Conservation (phyloP, 2,329 filamentous ascomycete species). For the Thelonectria rubi region DNA sequence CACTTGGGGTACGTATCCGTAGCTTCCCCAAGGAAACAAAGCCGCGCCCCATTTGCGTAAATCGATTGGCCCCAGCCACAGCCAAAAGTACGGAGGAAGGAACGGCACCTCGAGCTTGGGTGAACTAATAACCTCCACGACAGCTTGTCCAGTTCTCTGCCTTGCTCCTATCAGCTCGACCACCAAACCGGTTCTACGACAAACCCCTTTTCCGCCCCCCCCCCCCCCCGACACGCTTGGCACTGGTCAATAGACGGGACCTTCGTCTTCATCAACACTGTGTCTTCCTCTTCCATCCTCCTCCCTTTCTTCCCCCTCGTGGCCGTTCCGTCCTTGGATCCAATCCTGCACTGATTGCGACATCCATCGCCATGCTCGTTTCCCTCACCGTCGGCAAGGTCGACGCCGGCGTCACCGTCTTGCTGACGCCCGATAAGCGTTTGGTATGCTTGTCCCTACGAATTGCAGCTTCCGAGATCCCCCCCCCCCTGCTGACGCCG, state of each 20-base stretch:
- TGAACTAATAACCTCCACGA: slow-evolving; percentile 24
- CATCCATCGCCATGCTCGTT: slow-evolving; percentile 77
- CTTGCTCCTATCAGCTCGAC: slow-evolving; percentile 11
- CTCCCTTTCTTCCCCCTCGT: slow-evolving; percentile 1
- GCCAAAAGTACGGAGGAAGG: background rate
- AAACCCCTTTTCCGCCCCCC: background rate
- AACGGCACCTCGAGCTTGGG: slow-evolving; percentile 15
- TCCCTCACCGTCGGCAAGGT: slow-evolving; percentile 99
- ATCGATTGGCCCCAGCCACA: background rate
- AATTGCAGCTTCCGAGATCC: background rate
- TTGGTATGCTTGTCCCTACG: slow-evolving; percentile 68
- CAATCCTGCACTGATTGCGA: slow-evolving; percentile 25
- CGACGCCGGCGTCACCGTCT: slow-evolving; percentile 96
- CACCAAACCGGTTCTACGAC: slow-evolving; percentile 4
- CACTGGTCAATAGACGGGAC: background rate
- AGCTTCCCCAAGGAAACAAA: background rate
- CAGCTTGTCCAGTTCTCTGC: slow-evolving; percentile 27
- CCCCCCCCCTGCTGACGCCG: background rate
- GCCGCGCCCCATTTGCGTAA: background rate
- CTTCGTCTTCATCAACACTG: background rate
- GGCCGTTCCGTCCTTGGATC: slow-evolving; percentile 12
- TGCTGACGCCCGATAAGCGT: slow-evolving; percentile 95
- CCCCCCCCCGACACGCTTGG: background rate
- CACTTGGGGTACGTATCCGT: background rate
- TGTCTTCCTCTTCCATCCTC: slow-evolving; percentile 8